Evolutionary conservation across 1,284 basidiomycete species (phyloP).

Genomic region (Marasmius oreades): DNA sequence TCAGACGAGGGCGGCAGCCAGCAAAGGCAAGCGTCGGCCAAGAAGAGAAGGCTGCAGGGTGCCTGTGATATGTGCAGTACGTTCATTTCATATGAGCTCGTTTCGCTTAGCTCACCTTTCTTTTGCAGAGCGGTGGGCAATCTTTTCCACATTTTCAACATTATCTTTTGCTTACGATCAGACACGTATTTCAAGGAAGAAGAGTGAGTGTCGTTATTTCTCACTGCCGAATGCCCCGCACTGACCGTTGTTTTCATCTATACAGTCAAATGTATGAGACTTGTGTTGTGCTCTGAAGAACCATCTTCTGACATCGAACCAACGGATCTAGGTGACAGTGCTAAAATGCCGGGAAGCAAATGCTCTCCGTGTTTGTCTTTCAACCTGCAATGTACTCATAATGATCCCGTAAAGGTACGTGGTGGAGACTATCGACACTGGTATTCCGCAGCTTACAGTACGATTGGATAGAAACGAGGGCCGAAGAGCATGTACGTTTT

Average conservation of each 20-base stretch:
- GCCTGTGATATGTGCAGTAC: constrained; percentile 5
- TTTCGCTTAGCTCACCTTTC: neutral
- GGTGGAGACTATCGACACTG: neutral
- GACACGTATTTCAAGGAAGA: neutral
- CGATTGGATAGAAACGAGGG: neutral
- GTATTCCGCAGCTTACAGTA: neutral
- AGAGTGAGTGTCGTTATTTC: neutral
- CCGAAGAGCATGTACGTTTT: constrained; percentile 1
- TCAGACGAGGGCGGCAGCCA: neutral
- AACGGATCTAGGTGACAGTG: neutral
- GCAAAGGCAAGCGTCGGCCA: neutral
- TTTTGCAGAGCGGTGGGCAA: neutral
- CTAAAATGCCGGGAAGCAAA: neutral
- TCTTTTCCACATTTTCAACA: neutral
- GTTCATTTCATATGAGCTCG: neutral
- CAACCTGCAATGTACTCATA: constrained; percentile 1
- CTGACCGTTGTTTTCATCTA: neutral
- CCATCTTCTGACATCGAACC: no score
- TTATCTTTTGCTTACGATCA: neutral
- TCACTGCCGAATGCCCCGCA: no score
- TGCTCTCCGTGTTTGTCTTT: constrained; percentile 1
- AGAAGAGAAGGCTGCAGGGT: constrained; percentile 1
- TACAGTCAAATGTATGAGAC: neutral
- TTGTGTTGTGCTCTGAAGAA: neutral
- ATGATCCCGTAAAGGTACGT: constrained; percentile 2